Percentiles rank a stretch among this genome's conserved stretches.
phyloP scores from a whole-genome alignment of 371 early-diverging fungal genomes.

The Saksenaea oblongispora region DNA sequence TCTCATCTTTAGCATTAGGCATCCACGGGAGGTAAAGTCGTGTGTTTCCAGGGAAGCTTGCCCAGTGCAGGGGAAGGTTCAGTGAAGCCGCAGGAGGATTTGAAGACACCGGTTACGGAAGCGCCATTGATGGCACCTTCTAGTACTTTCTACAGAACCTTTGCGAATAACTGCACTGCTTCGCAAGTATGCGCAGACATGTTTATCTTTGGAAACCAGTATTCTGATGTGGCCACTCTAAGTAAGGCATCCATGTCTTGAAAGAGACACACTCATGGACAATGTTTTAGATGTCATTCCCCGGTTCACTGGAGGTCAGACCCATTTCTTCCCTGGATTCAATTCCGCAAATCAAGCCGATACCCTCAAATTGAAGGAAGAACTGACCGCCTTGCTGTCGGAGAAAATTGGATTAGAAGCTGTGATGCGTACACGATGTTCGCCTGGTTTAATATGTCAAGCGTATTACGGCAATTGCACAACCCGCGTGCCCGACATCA shows the following conservation, averaged over 20 bases:
- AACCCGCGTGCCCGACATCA: constrained; percentile 79
- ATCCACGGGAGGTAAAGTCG: constrained; percentile 82
- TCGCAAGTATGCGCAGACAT: constrained; percentile 83
- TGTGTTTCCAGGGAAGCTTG: constrained; percentile 67
- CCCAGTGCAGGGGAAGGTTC: constrained; percentile 72
- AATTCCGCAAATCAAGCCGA: constrained; percentile 68
- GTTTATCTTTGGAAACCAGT: constrained; percentile 84
- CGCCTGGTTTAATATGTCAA: constrained; percentile 74
- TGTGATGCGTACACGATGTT: constrained; percentile 86
- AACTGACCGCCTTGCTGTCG: constrained; percentile 68
- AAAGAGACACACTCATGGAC: neutral
- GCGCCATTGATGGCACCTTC: constrained; percentile 60
- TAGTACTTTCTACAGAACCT: constrained; percentile 76
- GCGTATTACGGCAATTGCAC: constrained; percentile 88
- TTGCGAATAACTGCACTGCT: constrained; percentile 79
- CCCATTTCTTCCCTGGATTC: constrained; percentile 86
- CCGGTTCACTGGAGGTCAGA: constrained; percentile 88
- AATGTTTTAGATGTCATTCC: constrained; percentile 56
- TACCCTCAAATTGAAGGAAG: constrained; percentile 65
- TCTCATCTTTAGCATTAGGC: constrained; percentile 31
- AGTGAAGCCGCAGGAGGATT: constrained; percentile 63
- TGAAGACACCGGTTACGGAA: constrained; percentile 53
- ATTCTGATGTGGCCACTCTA: constrained; percentile 89
- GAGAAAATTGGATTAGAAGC: constrained; percentile 82
- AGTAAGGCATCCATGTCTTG: constrained; percentile 35